Base-by-base conservation (phyloP, 2,329 filamentous ascomycete genomes). In the Ophiocordyceps camponoti-saundersi region DNA sequence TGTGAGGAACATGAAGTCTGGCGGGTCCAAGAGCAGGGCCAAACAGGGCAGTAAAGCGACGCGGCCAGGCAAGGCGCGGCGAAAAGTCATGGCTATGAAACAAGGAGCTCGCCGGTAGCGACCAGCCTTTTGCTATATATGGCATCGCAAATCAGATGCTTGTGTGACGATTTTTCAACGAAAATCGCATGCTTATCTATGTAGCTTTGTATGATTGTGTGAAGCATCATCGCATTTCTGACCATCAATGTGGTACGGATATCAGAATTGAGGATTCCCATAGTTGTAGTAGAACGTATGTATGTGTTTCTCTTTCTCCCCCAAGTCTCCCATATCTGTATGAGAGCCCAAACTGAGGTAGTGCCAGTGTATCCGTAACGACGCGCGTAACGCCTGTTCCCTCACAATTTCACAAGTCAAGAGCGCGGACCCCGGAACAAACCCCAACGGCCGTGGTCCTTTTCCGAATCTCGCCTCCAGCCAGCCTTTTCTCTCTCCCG, bases 1-100 rank as follows among this genome's bases (percentile, higher is more conserved):
- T 47, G 74, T 73, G 36, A 87, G 82, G 71, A 84, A 57, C 67
- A 95, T 95, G 86, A 95, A 94, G 73, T 72, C 68, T 16, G 59
- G 62, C 18, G 55, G 60, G 22, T 26, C 32, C 20, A 48, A 44
- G 39, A 44, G 44, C 29, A 36, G 20, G 29, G 18, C 40, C 26
- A 62, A 58, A 54, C n/a, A 18, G 11, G 53, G 56, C 23, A 53
- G 58, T 48, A 70, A 70, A 59, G 56, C 61, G 32, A 55, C 65
- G 50, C 59, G 72, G 50, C 61, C 67, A 22, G 73, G 74, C 26
- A 77, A 77, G 65, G 66, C 59, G 44, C 64, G 71, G 57, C 65
- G 74, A 58, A 70, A 72, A 59, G 63, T 70, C 3, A 57, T 58
- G 55, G 53, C 56, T 16, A 47, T 57, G 34, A 56, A 54, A 12